Conservation (phyloP, 2,329 filamentous ascomycete genomes). For the Colletotrichum kahawae region DNA sequence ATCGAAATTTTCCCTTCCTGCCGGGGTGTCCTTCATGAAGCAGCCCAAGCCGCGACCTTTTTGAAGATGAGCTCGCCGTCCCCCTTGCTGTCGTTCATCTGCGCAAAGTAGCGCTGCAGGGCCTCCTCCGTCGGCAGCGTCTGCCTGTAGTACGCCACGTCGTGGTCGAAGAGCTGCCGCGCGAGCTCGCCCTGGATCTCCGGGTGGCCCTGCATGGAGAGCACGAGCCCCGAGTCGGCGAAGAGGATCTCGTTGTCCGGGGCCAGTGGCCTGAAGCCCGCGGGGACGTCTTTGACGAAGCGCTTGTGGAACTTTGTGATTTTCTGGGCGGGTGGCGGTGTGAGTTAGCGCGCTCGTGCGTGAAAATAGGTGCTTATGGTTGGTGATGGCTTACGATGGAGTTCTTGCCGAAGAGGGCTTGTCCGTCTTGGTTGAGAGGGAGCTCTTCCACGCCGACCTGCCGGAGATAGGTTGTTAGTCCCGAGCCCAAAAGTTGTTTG, state of each 20-base stretch:
- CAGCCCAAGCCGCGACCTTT: background rate
- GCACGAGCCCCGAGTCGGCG: conserved; percentile 2
- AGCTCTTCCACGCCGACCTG: conserved; percentile 1
- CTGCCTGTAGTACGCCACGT: conserved; percentile 4
- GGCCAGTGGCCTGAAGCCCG: conserved; percentile 1
- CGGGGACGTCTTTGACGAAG: conserved; percentile 4
- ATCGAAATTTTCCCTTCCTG: background rate
- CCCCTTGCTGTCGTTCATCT: conserved; percentile 5
- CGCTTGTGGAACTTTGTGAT: conserved; percentile 17
- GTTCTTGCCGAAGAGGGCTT: background rate
- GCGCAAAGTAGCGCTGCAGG: conserved; percentile 4
- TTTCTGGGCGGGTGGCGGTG: background rate
- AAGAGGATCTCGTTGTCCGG: conserved; percentile 2
- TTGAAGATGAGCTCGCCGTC: background rate
- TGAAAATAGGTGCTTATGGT: fast-evolving
- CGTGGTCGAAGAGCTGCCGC: conserved; percentile 3
- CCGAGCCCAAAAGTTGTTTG: background rate
- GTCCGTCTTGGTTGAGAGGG: background rate
- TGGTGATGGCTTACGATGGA: background rate
- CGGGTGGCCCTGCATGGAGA: conserved; percentile 13
- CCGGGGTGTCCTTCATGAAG: background rate
- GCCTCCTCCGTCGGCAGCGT: conserved; percentile 1
- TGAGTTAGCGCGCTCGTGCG: background rate
- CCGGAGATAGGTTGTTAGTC: background rate
- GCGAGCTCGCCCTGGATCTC: conserved; percentile 16